Evolutionary conservation across 2,329 filamentous ascomycete genomes (phyloP).

Genomic region (Colletotrichum aenigma): DNA sequence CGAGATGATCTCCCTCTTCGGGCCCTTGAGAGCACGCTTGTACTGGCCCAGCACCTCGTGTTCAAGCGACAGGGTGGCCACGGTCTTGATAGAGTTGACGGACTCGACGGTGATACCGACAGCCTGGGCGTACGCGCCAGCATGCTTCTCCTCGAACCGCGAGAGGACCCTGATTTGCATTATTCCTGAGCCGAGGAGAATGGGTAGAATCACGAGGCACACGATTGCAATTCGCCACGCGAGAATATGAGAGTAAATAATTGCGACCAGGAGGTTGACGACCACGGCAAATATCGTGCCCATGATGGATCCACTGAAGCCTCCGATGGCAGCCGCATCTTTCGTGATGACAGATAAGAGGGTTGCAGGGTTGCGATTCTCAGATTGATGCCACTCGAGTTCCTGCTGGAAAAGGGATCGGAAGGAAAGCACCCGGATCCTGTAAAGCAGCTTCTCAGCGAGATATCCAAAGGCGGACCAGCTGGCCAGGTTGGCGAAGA

Average conservation of each 20-base stretch:
- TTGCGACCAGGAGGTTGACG: slow-evolving; percentile 71
- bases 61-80: slow-evolving; percentile 60
- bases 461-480: slow-evolving; percentile 51
- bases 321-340: slow-evolving; percentile 70
- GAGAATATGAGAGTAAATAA: slow-evolving; percentile 72
- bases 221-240: slow-evolving; percentile 80
- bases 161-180: slow-evolving; percentile 70
- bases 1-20: slow-evolving; percentile 58
- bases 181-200: slow-evolving; percentile 71
- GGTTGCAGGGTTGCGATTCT: slow-evolving; percentile 62
- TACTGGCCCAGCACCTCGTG: slow-evolving; percentile 58
- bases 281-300: slow-evolving; percentile 71
- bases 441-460: slow-evolving; percentile 69
- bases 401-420: slow-evolving; percentile 69
- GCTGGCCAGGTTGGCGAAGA: slow-evolving; percentile 61
- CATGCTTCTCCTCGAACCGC: slow-evolving; percentile 66
- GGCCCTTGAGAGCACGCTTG: slow-evolving; percentile 50
- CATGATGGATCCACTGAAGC: slow-evolving; percentile 72
- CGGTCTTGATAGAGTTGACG: slow-evolving; percentile 68
- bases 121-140: slow-evolving; percentile 67
- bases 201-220: slow-evolving; percentile 69
- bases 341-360: slow-evolving; percentile 72
- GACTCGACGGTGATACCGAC: slow-evolving; percentile 71
- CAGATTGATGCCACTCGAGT: slow-evolving; percentile 73
- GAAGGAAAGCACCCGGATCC: slow-evolving; percentile 67